Evolutionary conservation across 1,284 basidiomycete species (phyloP).

Genomic region (Afroboletus lepidellus): DNA sequence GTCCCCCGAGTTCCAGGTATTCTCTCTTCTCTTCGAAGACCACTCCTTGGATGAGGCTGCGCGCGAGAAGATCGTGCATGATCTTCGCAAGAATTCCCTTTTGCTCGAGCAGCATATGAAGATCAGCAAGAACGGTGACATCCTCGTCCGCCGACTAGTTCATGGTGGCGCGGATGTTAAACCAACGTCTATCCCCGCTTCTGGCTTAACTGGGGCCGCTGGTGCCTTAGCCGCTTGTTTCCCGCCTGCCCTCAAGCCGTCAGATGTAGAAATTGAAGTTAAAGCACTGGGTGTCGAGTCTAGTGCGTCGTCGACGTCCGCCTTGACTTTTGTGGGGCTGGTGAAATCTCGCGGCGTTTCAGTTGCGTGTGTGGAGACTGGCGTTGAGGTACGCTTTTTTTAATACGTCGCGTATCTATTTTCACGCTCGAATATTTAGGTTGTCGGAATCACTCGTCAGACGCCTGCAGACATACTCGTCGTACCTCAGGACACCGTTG

Average conservation of each 20-base stretch:
- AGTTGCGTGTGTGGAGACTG: conserved; percentile 5
- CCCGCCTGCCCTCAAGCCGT: conserved; percentile 11
- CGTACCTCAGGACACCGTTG: conserved; percentile 14
- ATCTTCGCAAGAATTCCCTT: conserved; percentile 26
- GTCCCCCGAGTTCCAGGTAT: conserved; percentile 29
- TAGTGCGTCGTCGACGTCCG: conserved; percentile 4
- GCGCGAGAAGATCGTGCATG: conserved; percentile 26
- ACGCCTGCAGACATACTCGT: conserved; percentile 15
- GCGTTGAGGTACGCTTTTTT: conserved; percentile 5
- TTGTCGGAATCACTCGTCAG: conserved; percentile 17
- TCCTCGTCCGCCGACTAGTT: conserved; percentile 26
- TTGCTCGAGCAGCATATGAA: conserved; percentile 32
- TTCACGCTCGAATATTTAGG: conserved; percentile 8
- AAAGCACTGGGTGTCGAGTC: conserved; percentile 14
- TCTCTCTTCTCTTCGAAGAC: conserved; percentile 31
- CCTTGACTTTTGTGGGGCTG: conserved; percentile 14
- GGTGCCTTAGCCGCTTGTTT: conserved; percentile 20
- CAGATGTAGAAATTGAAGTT: conserved; percentile 18
- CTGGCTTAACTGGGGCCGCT: conserved; percentile 10
- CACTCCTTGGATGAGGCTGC: conserved; percentile 24
- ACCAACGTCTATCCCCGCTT: conserved; percentile 9
- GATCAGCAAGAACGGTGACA: conserved; percentile 22
- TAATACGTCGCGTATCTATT: background rate
- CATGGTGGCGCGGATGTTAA: conserved; percentile 21
- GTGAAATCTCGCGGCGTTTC: conserved; percentile 16